phyloP scores from a whole-genome alignment of 2,329 filamentous ascomycete species.

The Coleophoma eucalyptorum region DNA sequence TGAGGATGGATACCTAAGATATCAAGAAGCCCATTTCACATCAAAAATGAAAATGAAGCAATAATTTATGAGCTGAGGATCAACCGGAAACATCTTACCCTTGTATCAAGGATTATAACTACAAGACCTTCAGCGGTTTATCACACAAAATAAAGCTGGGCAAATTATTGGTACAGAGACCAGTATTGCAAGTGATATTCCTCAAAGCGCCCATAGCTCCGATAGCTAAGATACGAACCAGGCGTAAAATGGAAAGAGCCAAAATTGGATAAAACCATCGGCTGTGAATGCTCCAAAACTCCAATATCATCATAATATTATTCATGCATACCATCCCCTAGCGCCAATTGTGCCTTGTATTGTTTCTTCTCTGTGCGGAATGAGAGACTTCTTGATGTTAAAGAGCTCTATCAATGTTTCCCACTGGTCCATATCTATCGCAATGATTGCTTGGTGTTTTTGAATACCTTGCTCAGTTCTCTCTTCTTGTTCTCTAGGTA shows the following conservation, averaged over 20 bases:
- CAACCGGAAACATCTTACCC: no score
- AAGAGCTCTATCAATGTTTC: slow-evolving; percentile 71
- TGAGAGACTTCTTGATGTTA: slow-evolving; percentile 74
- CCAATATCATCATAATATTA: not conserved
- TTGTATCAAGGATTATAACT: no score
- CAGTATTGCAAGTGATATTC: no score
- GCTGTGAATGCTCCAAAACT: not conserved
- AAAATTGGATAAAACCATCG: not conserved
- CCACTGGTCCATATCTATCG: slow-evolving; percentile 85
- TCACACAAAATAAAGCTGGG: no score
- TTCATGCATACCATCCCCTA: slow-evolving; percentile 27
- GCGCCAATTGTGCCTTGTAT: slow-evolving; percentile 17
- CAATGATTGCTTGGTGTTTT: slow-evolving; percentile 83
- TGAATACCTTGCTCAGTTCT: slow-evolving; percentile 48
- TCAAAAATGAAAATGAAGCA: no score
- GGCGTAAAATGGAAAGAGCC: not conserved
- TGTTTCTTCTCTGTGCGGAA: slow-evolving; percentile 69
- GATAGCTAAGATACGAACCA: not conserved
- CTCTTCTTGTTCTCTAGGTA: slow-evolving; percentile 8
- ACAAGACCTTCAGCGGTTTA: no score
- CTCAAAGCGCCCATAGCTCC: no score
- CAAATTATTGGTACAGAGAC: no score
- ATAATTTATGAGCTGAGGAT: no score
- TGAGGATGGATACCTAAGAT: no score
- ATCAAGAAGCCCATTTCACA: no score